These are phyloP conservation scores for Fusarium aywerte DNA, from an alignment of 2,329 filamentous ascomycete genomes.

Conservation along the genomic window DNA sequence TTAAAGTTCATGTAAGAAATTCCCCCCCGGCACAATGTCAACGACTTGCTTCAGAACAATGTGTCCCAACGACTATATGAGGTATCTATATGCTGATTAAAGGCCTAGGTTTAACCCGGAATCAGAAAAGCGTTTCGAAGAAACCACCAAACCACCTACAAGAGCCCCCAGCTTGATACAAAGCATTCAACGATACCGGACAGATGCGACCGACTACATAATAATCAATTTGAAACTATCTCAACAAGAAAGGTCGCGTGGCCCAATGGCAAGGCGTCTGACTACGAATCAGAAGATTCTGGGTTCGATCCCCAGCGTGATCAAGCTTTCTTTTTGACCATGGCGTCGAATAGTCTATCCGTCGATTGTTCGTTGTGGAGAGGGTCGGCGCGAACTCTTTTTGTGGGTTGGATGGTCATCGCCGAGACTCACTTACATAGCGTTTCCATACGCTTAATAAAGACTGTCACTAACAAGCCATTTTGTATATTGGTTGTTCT, in stretches of 20 bases:
- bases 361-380: not conserved
- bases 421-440: not conserved
- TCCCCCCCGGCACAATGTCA: no score
- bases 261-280: constrained; percentile 50
- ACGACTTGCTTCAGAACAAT: no score
- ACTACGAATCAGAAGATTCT: constrained; percentile 51
- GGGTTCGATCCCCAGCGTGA: constrained; percentile 47
- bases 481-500: not conserved
- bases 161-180: no score
- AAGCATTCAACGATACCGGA: not conserved
- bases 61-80: no score
- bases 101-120: no score
- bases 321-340: constrained; percentile 11
- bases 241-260: constrained; percentile 35
- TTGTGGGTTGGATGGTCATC: not conserved
- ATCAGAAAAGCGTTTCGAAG: no score
- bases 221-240: accelerated
- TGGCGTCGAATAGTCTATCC: not conserved
- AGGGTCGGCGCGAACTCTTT: not conserved
- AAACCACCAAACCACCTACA: no score
- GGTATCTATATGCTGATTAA: no score
- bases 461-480: not conserved
- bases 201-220: accelerated
- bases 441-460: no score
- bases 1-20: no score